Evolutionary conservation across 345 rosid species (phyloP).

Genomic region (Hevea brasiliensis): DNA sequence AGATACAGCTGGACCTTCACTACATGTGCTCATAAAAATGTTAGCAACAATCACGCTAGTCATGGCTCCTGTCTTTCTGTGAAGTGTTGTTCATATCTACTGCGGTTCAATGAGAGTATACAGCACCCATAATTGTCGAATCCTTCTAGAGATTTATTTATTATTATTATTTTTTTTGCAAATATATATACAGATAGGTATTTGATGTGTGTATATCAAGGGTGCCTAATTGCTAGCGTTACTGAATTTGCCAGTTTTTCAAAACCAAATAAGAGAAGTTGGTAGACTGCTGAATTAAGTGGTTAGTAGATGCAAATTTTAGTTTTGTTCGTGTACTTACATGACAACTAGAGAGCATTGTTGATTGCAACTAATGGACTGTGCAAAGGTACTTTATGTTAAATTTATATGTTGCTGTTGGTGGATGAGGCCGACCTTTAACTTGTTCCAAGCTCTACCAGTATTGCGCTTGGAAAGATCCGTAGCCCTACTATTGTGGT

Average conservation of each 20-base stretch:
- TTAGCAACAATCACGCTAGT: conserved; percentile 92
- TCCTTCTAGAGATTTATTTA: neutral
- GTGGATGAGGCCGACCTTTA: too few species aligned
- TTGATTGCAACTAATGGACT: too few species aligned
- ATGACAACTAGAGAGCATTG: too few species aligned
- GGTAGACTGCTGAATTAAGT: neutral
- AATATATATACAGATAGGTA: conserved; percentile 22
- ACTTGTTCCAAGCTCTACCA: too few species aligned
- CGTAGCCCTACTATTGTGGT: too few species aligned
- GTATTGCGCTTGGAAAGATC: too few species aligned
- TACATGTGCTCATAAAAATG: conserved; percentile 91
- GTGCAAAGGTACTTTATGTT: too few species aligned
- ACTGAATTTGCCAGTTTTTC: neutral
- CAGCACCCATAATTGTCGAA: conserved; percentile 20
- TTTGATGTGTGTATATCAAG: conserved; percentile 24
- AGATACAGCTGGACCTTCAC: conserved; percentile 94
- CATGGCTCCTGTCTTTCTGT: conserved; percentile 93
- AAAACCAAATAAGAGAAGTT: neutral
- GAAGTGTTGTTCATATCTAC: conserved; percentile 29
- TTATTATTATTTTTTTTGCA: too few species aligned
- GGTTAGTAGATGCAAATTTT: too few species aligned
- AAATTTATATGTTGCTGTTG: too few species aligned
- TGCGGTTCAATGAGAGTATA: conserved; percentile 11
- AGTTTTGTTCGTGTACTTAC: too few species aligned
- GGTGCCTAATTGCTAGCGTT: conserved; percentile 21